These are phyloP conservation scores for Kuraishia piskuri DNA, from an alignment of 805 yeast species.

Conservation along the genomic window DNA sequence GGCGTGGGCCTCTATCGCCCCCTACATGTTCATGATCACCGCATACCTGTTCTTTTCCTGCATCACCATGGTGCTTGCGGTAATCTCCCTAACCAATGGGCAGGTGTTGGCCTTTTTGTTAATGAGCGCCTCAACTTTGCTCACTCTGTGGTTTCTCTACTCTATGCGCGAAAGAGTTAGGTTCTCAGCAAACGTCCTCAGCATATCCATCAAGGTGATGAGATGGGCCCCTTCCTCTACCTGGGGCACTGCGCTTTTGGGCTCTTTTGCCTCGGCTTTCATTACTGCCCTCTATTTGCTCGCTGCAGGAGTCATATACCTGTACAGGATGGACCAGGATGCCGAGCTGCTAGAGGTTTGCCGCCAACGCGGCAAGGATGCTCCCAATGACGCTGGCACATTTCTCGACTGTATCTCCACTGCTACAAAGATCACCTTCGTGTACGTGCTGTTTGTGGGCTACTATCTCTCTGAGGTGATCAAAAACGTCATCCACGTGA, in stretches of 20 bases:
- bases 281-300: conserved; percentile 51
- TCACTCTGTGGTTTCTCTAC: conserved; percentile 69
- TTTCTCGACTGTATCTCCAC: not conserved
- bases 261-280: conserved; percentile 48
- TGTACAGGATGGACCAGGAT: not conserved
- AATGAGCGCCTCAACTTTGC: conserved; percentile 52
- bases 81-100: conserved; percentile 56
- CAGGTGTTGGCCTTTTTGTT: conserved; percentile 79
- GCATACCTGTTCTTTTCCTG: conserved; percentile 62
- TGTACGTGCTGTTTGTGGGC: conserved; percentile 72
- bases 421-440: conserved; percentile 21
- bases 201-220: conserved; percentile 64
- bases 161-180: conserved; percentile 63
- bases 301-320: not conserved
- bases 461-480: conserved; percentile 71
- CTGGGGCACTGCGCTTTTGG: conserved; percentile 48
- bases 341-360: not conserved
- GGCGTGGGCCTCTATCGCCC: conserved; percentile 33
- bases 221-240: conserved; percentile 52
- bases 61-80: conserved; percentile 67
- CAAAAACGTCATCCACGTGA: conserved; percentile 64
- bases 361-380: not conserved
- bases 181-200: conserved; percentile 62
- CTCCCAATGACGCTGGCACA: not conserved
- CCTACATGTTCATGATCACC: conserved; percentile 56